Conservation (phyloP, 331 rosid species). For the Quercus tomentella region DNA sequence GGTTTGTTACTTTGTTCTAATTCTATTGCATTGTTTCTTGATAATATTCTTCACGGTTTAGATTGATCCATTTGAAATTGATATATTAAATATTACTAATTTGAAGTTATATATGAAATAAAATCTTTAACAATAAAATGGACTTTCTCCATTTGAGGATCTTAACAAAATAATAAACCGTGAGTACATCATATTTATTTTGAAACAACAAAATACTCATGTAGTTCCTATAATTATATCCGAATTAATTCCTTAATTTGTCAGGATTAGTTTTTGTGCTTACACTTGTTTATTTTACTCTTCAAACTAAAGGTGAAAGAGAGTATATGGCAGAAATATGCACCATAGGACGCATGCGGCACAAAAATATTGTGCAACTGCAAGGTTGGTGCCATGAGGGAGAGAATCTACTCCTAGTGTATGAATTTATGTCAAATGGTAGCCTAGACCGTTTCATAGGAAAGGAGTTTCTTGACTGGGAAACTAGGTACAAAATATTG, state of each 20-base stretch:
- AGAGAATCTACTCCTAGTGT: conserved; percentile 36
- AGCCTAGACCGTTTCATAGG: conserved; percentile 53
- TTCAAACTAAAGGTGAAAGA: conserved; percentile 38
- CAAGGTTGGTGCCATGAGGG: conserved; percentile 57
- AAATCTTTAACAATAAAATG: no score
- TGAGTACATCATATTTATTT: no score
- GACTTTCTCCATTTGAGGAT: no score
- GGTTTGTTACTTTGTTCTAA: conserved; percentile 25
- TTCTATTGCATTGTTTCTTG: not conserved
- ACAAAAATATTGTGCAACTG: conserved; percentile 56
- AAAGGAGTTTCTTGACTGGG: conserved; percentile 43
- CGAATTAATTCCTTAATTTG: no score
- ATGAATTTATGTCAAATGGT: conserved; percentile 58
- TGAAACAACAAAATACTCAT: no score
- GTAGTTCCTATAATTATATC: no score
- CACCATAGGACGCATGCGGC: conserved; percentile 52
- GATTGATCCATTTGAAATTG: no score
- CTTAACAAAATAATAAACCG: no score
- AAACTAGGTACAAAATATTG: conserved; percentile 46
- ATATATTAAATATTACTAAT: no score
- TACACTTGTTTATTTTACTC: no score
- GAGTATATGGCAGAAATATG: conserved; percentile 65
- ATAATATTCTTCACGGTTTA: not conserved
- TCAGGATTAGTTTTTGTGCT: no score
- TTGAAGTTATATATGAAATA: no score